Evolutionary conservation across 176 grass and related monocot genomes (phyloP), one percentile per base, ranked within the genome.

Genomic region (Eragrostis curvula): DNA sequence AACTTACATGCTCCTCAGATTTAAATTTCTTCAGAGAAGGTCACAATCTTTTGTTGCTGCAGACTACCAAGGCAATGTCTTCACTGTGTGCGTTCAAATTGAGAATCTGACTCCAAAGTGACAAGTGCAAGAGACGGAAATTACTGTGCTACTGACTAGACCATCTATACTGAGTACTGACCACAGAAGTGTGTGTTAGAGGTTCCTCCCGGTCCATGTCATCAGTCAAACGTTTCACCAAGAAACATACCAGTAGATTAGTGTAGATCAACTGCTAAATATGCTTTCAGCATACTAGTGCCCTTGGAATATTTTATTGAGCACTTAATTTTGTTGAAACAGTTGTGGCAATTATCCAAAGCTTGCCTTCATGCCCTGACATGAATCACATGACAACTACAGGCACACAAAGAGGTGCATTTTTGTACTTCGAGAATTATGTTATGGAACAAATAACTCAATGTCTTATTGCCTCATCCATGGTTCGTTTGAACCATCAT

Each of bases 51-150:
- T 70, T 75, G 29, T 66, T 82, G 42, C 42, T 78, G 21, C 85
- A 66, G 52, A n/a, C 58, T 9, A 7, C 58, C 77, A 94, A 91
- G 72, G 94, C 92, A 82, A 80, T 73, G 12, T 2, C 25, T 2
- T 27, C 18, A 78, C 63, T 11, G 30, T 81, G 4, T 50, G 49
- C 39, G 67, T 68, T 71, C 40, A 77, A 81, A 50, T 41, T 13
- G 3, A 66, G 63, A 77, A 55, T 21, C 68, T 65, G 15, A 70
- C 42, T 73, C 6, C 29, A 44, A 84, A 49, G 18, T 51, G 7
- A 28, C 46, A 46, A 25, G 17, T 49, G 27, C 18, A 53, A 23
- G 46, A n/a, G 24, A 24, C 23, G 11, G 17, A 25, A 25, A 74
- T 74, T 66, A 58, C 58, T 56, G 40, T 65, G 24, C 18, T 73